These are phyloP conservation scores for Macrophomina phaseolina DNA, from an alignment of 2,329 filamentous ascomycete species.

Conservation along the genomic window DNA sequence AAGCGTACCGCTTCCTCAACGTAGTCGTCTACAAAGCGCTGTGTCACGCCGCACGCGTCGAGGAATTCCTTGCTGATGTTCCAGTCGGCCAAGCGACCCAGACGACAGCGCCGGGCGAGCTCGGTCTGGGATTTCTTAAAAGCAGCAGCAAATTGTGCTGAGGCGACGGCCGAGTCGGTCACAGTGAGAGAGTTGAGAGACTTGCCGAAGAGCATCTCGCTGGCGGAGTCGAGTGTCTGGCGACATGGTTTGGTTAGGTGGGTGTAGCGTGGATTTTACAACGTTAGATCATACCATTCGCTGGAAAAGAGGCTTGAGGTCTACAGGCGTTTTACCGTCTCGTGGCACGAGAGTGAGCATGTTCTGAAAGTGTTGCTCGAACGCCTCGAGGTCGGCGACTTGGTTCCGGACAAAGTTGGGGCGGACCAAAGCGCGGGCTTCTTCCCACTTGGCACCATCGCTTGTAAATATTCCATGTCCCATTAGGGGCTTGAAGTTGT, in stretches of 20 bases:
- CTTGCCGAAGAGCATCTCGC: constrained; percentile 56
- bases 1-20: constrained; percentile 53
- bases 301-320: constrained; percentile 53
- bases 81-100: constrained; percentile 42
- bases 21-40: constrained; percentile 52
- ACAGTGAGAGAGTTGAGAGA: constrained; percentile 44
- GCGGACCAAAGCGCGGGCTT: constrained; percentile 53
- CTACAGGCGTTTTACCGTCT: constrained; percentile 37
- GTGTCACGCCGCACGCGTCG: constrained; percentile 50
- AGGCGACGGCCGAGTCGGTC: constrained; percentile 41
- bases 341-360: constrained; percentile 30
- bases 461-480: constrained; percentile 50
- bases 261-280: background rate
- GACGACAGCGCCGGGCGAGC: constrained; percentile 43
- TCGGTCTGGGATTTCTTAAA: constrained; percentile 51
- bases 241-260: constrained; percentile 30
- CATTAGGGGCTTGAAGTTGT: constrained; percentile 35
- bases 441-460: constrained; percentile 50
- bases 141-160: constrained; percentile 45
- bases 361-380: constrained; percentile 59
- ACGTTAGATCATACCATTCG: constrained; percentile 34
- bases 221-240: constrained; percentile 52
- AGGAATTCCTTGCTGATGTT: constrained; percentile 29
- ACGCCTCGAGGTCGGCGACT: constrained; percentile 60
- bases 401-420: constrained; percentile 61